phyloP scores from a whole-genome alignment of 148 eudicot genomes.

The Fagopyrum esculentum region DNA sequence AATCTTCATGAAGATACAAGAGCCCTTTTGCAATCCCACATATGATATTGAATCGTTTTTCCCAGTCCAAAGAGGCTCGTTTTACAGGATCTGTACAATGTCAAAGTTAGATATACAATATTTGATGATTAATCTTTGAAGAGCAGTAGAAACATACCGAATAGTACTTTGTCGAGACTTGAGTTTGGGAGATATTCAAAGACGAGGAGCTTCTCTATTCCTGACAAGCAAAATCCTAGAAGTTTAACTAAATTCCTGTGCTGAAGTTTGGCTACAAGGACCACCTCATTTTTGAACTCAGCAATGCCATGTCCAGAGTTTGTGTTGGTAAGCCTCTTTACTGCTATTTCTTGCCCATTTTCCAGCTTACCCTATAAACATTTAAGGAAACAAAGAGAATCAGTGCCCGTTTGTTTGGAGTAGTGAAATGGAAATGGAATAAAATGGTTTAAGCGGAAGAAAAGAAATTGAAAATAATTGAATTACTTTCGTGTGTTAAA shows the following conservation, averaged over 20 bases:
- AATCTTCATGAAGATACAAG: constrained; percentile 31
- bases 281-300: constrained; percentile 24
- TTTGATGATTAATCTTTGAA: not conserved
- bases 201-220: constrained; percentile 20
- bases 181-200: constrained; percentile 21
- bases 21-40: constrained; percentile 11
- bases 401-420: not conserved
- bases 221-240: constrained; percentile 18
- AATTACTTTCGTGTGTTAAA: too few species aligned
- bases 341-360: constrained; percentile 24
- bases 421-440: too few species aligned
- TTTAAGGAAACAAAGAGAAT: not conserved
- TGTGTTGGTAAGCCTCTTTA: constrained; percentile 22
- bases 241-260: constrained; percentile 26
- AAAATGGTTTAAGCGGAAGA: too few species aligned
- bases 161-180: constrained; percentile 19
- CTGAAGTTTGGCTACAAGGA: constrained; percentile 26
- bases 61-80: constrained; percentile 14
- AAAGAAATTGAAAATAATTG: too few species aligned
- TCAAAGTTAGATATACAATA: not conserved
- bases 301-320: constrained; percentile 16
- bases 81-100: constrained; percentile 1
- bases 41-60: not conserved
- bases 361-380: constrained; percentile 15
- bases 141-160: not conserved